These are phyloP conservation scores for Colletotrichum sp. DNA, from an alignment of 2,329 filamentous ascomycete species.

Conservation along the genomic window DNA sequence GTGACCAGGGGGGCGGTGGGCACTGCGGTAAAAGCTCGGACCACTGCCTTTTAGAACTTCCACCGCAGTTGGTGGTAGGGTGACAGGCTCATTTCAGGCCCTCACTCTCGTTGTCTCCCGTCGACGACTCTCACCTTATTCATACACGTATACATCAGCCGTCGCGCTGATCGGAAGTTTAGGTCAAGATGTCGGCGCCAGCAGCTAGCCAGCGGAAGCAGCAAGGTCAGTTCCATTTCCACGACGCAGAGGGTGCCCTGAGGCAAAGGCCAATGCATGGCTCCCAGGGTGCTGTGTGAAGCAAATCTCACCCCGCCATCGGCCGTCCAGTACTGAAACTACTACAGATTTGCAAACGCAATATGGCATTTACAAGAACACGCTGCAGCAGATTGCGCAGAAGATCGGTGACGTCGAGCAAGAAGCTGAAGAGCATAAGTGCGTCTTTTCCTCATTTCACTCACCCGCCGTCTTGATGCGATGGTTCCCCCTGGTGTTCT, in stretches of 20 bases:
- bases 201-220: conserved; percentile 67
- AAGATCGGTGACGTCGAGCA: conserved; percentile 98
- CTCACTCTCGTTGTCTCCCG: not conserved
- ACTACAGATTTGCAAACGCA: conserved; percentile 76
- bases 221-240: conserved; percentile 60
- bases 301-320: not conserved
- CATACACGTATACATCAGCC: not conserved
- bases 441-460: conserved; percentile 40
- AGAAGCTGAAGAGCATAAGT: conserved; percentile 98
- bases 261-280: not conserved
- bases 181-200: conserved; percentile 50
- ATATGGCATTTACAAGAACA: conserved; percentile 79
- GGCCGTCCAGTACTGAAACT: conserved; percentile 3
- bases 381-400: conserved; percentile 87
- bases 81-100: not conserved
- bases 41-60: conserved; percentile 18
- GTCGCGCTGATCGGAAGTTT: not conserved
- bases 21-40: conserved; percentile 16
- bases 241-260: not conserved
- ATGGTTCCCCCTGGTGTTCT: not conserved
- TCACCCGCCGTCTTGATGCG: not conserved
- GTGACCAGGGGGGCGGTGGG: not conserved
- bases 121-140: not conserved
- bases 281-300: not conserved
- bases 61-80: not conserved